Base-by-base conservation (phyloP, 805 yeast species). In the Lachancea nothofagi region DNA sequence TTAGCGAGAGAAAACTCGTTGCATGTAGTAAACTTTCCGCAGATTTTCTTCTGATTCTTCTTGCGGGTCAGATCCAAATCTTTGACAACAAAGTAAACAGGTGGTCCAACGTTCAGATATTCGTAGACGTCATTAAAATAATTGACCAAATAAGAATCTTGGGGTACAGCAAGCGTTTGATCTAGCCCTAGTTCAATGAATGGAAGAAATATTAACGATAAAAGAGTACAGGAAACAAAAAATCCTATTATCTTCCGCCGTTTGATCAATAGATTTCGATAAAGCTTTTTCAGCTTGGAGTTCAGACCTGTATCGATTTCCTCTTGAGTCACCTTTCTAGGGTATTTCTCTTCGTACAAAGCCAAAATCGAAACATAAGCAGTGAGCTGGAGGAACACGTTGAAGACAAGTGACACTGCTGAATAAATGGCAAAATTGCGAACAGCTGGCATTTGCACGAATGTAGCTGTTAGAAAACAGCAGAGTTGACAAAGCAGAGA, bases 401-500 rank as follows among this genome's bases (percentile, higher is more conserved):
- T 89, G 50, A 85, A 65, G 5, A 83, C 53, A 2, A 90, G 80
- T 0, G 97, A 90, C 13, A 87, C 83, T 0, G 96, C 89, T 5
- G 95, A 85, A 55, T 86, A 93, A 10, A 83, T 62, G 0, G 98
- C 97, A 69, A 90, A 90, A 60, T 89, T 93, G 47, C 82, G 73
- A 14, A 90, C 97, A 0, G 97, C 97, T 1, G 97, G 97, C 97
- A 93, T 93, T 9, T 80, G 72, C 5, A 93, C 97, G 4, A 70
- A 61, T 1, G 94, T 70, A 0, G 96, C 96, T 29, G 90, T 65
- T 6, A 77, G 61, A 53, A 90, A 88, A 53, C 95, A 84, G 7
- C 78, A 67, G n/a, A 80, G 69, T 53, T 93, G 97, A 33, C 89
- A 76, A 1, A 78, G 49, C 0, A 95, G 77, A 39, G 95, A 82